These are phyloP conservation scores for Mucuna pruriens DNA, from an alignment of 306 rosid species.

Conservation along the genomic window DNA sequence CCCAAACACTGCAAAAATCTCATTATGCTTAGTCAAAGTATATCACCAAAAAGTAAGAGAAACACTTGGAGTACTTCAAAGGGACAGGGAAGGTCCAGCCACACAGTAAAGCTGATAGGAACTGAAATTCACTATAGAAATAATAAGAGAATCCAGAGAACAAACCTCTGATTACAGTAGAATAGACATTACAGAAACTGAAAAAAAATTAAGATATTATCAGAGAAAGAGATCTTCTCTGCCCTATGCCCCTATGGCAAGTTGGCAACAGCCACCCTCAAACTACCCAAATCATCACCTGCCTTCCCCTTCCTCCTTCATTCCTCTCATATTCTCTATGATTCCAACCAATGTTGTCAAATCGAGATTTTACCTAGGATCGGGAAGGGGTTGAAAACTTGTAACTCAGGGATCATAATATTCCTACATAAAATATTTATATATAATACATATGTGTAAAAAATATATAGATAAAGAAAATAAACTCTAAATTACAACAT, in stretches of 20 bases:
- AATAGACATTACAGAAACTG: background rate
- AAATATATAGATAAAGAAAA: no score
- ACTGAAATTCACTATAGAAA: background rate
- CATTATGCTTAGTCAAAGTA: background rate
- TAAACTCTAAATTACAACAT: no score
- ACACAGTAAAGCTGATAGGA: background rate
- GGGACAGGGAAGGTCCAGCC: background rate
- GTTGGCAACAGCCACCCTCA: background rate
- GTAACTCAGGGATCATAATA: no score
- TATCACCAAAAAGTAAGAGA: slow-evolving; percentile 4
- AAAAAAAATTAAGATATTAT: background rate
- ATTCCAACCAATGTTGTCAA: no score
- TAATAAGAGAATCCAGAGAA: background rate
- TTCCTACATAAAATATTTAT: no score
- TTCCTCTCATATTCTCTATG: background rate
- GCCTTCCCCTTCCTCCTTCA: background rate
- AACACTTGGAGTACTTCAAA: background rate
- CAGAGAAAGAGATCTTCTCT: background rate
- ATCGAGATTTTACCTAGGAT: no score
- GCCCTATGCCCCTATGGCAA: no score
- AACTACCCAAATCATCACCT: background rate
- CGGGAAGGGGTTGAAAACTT: no score
- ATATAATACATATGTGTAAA: no score
- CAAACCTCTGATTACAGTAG: background rate
- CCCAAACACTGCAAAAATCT: background rate